These are phyloP conservation scores for Rhododendron henanense DNA, from an alignment of 148 eudicot species.

Conservation along the genomic window DNA sequence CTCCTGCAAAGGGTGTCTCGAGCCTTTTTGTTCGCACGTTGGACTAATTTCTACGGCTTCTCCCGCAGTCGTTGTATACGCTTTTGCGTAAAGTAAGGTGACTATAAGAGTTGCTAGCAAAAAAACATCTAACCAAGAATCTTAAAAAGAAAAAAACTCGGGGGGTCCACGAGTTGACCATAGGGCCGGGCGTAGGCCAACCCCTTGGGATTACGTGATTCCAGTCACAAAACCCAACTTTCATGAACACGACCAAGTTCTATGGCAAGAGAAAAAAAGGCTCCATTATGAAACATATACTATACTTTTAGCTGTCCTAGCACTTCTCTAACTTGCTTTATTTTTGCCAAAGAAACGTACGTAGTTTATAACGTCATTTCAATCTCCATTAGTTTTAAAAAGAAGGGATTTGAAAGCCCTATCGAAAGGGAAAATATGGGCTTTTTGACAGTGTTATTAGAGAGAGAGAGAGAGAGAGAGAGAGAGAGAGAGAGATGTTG, in stretches of 20 bases:
- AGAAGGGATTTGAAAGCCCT: neutral
- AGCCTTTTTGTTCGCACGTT: neutral
- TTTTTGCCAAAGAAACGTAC: neutral
- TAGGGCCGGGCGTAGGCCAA: too few species aligned
- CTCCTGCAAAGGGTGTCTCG: neutral
- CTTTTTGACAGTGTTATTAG: neutral
- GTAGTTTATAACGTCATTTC: neutral
- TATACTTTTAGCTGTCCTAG: neutral
- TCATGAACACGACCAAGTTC: neutral
- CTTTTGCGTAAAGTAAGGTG: too few species aligned
- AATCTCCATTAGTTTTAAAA: neutral
- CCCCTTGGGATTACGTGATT: neutral
- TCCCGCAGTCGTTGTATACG: too few species aligned
- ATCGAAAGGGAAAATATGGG: neutral
- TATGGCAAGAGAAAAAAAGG: neutral
- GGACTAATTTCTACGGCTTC: too few species aligned
- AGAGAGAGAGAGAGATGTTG: conserved; percentile 5
- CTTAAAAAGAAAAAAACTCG: neutral
- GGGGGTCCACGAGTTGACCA: neutral
- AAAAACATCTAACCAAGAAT: neutral
- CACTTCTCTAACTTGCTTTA: neutral
- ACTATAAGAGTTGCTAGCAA: neutral
- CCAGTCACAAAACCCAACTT: neutral
- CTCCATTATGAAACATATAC: neutral
- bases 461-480: neutral